phyloP scores from a whole-genome alignment of 2,329 filamentous ascomycete genomes.

The Neonectria ditissima region DNA sequence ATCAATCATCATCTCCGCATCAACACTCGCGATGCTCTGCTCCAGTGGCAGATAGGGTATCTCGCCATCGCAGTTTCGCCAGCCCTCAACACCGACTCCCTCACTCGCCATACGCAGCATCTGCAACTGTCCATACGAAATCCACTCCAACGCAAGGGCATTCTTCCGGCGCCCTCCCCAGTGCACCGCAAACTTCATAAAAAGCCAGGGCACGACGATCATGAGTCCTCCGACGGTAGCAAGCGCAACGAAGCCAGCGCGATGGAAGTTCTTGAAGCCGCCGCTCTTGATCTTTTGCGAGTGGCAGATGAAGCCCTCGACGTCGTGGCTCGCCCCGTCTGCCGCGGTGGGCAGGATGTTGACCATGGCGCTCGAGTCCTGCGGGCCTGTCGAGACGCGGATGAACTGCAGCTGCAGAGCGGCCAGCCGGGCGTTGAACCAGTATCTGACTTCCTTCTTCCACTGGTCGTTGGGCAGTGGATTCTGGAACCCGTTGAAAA shows the following conservation, averaged over 20 bases:
- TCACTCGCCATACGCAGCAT: slow-evolving; percentile 10
- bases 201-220: neutral
- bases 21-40: neutral
- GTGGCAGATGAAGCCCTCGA: neutral
- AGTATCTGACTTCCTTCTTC: slow-evolving; percentile 7
- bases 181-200: neutral
- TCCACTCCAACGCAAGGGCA: slow-evolving; percentile 6
- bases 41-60: neutral
- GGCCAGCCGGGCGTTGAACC: slow-evolving; percentile 10
- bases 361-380: neutral
- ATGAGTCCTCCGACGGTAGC: neutral
- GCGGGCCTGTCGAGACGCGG: slow-evolving; percentile 4
- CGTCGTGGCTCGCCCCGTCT: neutral
- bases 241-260: slow-evolving; percentile 6
- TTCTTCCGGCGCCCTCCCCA: slow-evolving; percentile 6
- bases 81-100: neutral
- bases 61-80: neutral
- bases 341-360: neutral
- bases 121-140: slow-evolving; percentile 11
- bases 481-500: slow-evolving; percentile 6
- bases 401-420: slow-evolving; percentile 15
- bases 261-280: slow-evolving; percentile 13
- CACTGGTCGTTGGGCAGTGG: slow-evolving; percentile 9
- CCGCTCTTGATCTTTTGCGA: slow-evolving; percentile 13
- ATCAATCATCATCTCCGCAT: neutral